Evolutionary conservation across 192 early-diverging fungal genomes (phyloP).

Genomic region (Umbelopsis sp.): DNA sequence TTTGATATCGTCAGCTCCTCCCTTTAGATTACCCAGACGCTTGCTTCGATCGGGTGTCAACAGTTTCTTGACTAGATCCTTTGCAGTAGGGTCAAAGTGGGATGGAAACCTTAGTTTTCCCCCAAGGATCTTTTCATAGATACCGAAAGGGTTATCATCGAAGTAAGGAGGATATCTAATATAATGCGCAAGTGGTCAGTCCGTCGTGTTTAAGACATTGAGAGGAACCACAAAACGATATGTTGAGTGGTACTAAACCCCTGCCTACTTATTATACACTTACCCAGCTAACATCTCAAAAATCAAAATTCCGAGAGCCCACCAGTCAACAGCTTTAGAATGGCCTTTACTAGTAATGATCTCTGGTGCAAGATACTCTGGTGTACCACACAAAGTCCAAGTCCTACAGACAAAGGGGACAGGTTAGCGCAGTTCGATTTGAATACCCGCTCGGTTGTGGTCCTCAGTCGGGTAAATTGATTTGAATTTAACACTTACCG

Average conservation of each 20-base stretch:
- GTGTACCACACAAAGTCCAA: slow-evolving; percentile 90
- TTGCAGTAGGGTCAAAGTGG: slow-evolving; percentile 69
- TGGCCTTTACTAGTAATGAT: slow-evolving; percentile 89
- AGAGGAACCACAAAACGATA: too few relatives aligned
- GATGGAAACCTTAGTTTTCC: slow-evolving; percentile 75
- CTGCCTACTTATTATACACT: not conserved
- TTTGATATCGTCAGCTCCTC: slow-evolving; percentile 79
- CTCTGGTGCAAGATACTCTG: slow-evolving; percentile 85
- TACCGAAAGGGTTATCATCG: slow-evolving; percentile 86
- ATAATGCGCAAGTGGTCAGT: too few relatives aligned
- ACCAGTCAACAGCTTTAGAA: slow-evolving; percentile 89
- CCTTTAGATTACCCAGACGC: slow-evolving; percentile 82
- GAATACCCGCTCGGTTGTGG: not conserved
- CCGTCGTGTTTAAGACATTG: too few relatives aligned
- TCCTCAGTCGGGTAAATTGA: not conserved
- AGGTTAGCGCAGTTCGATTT: not conserved
- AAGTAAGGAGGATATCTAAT: slow-evolving; percentile 73
- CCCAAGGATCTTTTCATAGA: slow-evolving; percentile 87
- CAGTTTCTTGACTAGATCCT: slow-evolving; percentile 72
- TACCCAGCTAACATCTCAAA: slow-evolving; percentile 88
- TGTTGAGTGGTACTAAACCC: too few relatives aligned
- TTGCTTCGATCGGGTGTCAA: slow-evolving; percentile 79
- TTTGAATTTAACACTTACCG: not conserved
- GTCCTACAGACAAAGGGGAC: slow-evolving; percentile 46
- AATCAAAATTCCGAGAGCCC: slow-evolving; percentile 85